A percentile compares a stretch with the other conserved stretches of the same genome.
Evolutionary conservation across 164 flowering plant genomes (phyloP).

Genomic region (Taxillus chinensis): DNA sequence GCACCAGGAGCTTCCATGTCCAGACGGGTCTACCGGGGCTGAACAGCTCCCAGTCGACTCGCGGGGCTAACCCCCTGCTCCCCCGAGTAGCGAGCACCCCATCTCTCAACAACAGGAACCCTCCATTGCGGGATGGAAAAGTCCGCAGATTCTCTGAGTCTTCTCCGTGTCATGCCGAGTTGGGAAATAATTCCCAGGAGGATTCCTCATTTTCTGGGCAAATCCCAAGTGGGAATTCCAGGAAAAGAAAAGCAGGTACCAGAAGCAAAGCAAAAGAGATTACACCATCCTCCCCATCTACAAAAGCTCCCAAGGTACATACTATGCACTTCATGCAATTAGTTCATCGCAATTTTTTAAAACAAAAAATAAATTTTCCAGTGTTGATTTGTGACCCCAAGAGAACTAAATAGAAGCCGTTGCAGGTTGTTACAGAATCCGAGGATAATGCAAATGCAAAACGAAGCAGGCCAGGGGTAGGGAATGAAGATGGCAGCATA

Average conservation of each 20-base stretch:
- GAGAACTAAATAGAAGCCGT: neutral
- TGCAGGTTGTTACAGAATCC: too few relatives aligned
- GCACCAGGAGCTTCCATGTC: conserved; percentile 36
- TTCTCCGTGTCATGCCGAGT: conserved; percentile 12
- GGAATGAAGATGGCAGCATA: conserved; percentile 14
- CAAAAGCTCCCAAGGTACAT: conserved; percentile 10
- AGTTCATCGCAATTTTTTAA: neutral
- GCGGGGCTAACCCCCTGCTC: conserved; percentile 19
- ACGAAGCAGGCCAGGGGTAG: conserved; percentile 42
- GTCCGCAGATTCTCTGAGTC: conserved; percentile 7
- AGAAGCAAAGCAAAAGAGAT: conserved; percentile 33
- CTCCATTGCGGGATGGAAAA: conserved; percentile 10
- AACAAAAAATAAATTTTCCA: neutral
- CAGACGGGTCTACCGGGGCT: conserved; percentile 23
- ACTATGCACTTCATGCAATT: neutral
- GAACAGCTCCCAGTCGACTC: conserved; percentile 24
- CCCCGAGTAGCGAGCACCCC: conserved; percentile 49
- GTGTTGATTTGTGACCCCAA: conserved; percentile 27
- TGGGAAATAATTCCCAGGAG: conserved; percentile 23
- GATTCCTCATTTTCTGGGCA: conserved; percentile 55
- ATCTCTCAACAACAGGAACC: conserved; percentile 24
- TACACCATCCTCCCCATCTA: conserved; percentile 16
- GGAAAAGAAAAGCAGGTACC: conserved; percentile 36
- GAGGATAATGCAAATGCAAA: conserved; percentile 39
- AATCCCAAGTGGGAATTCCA: conserved; percentile 21